Conservation (phyloP, 2,329 filamentous ascomycete genomes). For the Huntiella omanensis region DNA sequence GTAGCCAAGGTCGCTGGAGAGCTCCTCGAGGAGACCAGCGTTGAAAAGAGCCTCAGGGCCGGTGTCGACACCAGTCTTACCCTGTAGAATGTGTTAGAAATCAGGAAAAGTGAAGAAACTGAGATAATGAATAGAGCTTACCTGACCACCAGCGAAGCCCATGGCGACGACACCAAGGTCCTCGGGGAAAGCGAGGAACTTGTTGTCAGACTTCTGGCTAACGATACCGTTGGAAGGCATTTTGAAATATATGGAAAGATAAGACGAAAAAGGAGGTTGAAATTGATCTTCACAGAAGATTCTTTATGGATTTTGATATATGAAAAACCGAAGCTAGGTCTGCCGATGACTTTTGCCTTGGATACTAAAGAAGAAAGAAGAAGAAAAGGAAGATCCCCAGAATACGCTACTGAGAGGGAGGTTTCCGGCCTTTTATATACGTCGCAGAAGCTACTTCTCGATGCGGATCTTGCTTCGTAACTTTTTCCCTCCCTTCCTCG, state of each 20-base stretch:
- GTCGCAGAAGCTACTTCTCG: too few species aligned
- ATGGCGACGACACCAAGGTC: slow-evolving; percentile 87
- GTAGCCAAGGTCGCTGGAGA: slow-evolving; percentile 74
- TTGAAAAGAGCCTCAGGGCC: slow-evolving; percentile 79
- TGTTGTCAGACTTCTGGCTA: slow-evolving; percentile 37
- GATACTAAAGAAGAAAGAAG: slow-evolving; percentile 9
- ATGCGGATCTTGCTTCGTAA: too few species aligned
- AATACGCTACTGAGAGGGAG: slow-evolving; percentile 1
- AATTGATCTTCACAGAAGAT: slow-evolving; percentile 3
- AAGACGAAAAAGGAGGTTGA: neutral
- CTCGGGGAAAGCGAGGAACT: slow-evolving; percentile 61
- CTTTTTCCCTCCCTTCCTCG: too few species aligned
- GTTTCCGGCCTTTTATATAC: slow-evolving; percentile 2
- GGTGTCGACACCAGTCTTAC: slow-evolving; percentile 80
- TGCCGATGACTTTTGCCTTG: slow-evolving; percentile 10
- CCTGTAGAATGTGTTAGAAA: slow-evolving; percentile 27
- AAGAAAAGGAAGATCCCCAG: slow-evolving; percentile 4
- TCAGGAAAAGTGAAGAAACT: neutral
- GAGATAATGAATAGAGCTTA: slow-evolving; percentile 24
- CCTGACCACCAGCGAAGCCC: slow-evolving; percentile 91
- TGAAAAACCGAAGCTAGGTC: slow-evolving; percentile 9
- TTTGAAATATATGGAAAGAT: slow-evolving; percentile 1
- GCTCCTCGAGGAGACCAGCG: slow-evolving; percentile 66
- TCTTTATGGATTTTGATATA: slow-evolving; percentile 1
- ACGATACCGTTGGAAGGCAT: slow-evolving; percentile 22